Percentiles rank a stretch among this genome's conserved stretches.
These are phyloP conservation scores for Crithidia mellificae DNA, from an alignment of 208 protist species.

Conservation along the genomic window DNA sequence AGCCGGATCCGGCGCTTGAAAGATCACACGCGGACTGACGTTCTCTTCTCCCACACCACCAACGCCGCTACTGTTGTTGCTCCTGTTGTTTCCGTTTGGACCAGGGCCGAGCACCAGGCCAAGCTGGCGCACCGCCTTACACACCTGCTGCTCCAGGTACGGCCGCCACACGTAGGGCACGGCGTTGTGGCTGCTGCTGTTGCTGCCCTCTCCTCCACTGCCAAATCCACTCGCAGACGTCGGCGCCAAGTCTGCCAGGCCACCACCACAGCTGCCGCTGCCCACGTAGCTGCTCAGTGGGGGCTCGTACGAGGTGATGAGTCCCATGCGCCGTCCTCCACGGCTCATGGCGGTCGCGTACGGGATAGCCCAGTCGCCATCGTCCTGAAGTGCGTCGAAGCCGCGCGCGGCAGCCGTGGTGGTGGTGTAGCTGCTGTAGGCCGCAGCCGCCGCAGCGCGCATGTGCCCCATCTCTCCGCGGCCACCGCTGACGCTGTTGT, in stretches of 20 bases:
- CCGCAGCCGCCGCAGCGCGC: not conserved
- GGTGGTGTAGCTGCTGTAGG: not conserved
- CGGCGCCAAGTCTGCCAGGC: not conserved
- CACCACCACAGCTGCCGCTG: not conserved
- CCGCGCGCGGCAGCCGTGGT: no score
- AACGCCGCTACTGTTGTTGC: no score
- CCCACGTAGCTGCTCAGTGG: not conserved
- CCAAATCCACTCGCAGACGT: no score
- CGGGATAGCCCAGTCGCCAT: constrained; percentile 15
- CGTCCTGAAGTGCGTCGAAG: constrained; percentile 12
- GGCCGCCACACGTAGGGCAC: constrained; percentile 26
- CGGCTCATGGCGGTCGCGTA: constrained; percentile 53
- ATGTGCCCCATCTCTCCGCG: not conserved
- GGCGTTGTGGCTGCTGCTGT: not conserved
- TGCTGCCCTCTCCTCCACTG: not conserved
- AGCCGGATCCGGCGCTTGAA: constrained; percentile 13
- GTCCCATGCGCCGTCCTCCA: constrained; percentile 51
- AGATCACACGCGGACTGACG: constrained; percentile 12
- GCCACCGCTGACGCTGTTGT: constrained; percentile 7
- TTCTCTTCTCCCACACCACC: no score
- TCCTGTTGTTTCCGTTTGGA: not conserved
- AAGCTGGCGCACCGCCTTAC: constrained; percentile 32
- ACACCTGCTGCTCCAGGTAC: constrained; percentile 47
- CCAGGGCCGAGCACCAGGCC: constrained; percentile 26
- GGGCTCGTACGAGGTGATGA: constrained; percentile 69